Evolutionary conservation across 257 asterid species (phyloP).

Genomic region (Solanum appendiculatum): DNA sequence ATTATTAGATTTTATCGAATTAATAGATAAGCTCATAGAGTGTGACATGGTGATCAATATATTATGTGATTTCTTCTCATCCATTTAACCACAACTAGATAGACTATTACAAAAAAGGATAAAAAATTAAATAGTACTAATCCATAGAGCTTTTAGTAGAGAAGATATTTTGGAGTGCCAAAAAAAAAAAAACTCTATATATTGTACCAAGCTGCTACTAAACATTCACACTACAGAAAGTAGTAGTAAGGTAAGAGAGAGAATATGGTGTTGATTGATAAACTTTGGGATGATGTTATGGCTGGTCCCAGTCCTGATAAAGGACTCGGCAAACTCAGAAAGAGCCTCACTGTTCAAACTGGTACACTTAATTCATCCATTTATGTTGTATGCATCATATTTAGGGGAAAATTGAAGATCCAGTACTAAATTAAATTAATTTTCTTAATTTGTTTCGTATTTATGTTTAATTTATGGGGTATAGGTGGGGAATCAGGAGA

Average conservation of each 20-base stretch:
- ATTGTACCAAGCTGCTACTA: not conserved
- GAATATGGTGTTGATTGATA: slow-evolving; percentile 70
- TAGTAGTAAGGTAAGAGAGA: too few species aligned
- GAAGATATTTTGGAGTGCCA: not conserved
- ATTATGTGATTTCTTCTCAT: not conserved
- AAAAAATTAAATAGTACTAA: not conserved
- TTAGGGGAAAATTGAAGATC: not conserved
- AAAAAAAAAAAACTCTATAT: slow-evolving; percentile 5
- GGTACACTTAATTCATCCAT: not conserved
- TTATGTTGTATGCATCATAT: not conserved
- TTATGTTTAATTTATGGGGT: not conserved
- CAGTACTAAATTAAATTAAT: not conserved
- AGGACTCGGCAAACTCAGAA: slow-evolving; percentile 77
- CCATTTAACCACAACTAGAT: not conserved
- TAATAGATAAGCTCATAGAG: too few species aligned
- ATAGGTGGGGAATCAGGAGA: slow-evolving; percentile 28
- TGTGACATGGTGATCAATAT: too few species aligned
- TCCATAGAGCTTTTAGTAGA: not conserved
- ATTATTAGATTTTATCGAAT: too few species aligned
- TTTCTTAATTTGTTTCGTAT: too few species aligned
- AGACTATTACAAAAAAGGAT: not conserved
- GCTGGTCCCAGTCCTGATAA: slow-evolving; percentile 88
- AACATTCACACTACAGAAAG: not conserved
- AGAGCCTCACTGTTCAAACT: slow-evolving; percentile 35
- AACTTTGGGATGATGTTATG: slow-evolving; percentile 84